Percentiles rank a stretch among this genome's conserved stretches.
phyloP scores from a whole-genome alignment of 768 basidiomycete genomes.

The Macrolepiota dolichaula region DNA sequence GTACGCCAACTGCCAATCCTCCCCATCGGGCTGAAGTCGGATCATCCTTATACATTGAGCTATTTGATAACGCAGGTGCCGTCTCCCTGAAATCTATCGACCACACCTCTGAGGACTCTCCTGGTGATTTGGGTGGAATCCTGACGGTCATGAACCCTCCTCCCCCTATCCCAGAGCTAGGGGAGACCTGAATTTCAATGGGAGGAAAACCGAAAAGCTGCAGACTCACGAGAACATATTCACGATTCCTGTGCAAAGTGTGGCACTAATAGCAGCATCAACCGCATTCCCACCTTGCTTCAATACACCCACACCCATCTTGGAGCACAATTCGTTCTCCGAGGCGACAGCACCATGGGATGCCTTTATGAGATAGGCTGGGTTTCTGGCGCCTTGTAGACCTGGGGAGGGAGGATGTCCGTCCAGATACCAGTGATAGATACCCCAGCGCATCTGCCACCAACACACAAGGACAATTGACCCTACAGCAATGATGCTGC shows the following conservation, averaged over 20 bases:
- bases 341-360: conserved; percentile 83
- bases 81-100: conserved; percentile 88
- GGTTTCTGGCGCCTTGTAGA: conserved; percentile 24
- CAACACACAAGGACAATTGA: not conserved
- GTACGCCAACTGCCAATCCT: conserved; percentile 85
- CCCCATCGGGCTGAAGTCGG: conserved; percentile 59
- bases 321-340: conserved; percentile 83
- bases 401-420: not conserved
- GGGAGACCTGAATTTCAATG: conserved; percentile 6
- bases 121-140: conserved; percentile 49
- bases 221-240: conserved; percentile 84
- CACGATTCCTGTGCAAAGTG: conserved; percentile 77
- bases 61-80: conserved; percentile 69
- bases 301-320: conserved; percentile 75
- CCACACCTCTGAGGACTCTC: conserved; percentile 54
- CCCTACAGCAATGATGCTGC: conserved; percentile 1
- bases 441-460: not conserved
- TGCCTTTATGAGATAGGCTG: conserved; percentile 51
- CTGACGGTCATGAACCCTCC: conserved; percentile 87
- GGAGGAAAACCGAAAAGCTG: not conserved
- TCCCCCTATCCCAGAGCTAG: conserved; percentile 80
- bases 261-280: conserved; percentile 79
- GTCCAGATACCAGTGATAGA: not conserved
- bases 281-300: conserved; percentile 88
- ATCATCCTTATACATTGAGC: conserved; percentile 69